These are phyloP conservation scores for Stephanodiscus triporus DNA, from an alignment of 108 stramenopile genomes.

Conservation along the genomic window DNA sequence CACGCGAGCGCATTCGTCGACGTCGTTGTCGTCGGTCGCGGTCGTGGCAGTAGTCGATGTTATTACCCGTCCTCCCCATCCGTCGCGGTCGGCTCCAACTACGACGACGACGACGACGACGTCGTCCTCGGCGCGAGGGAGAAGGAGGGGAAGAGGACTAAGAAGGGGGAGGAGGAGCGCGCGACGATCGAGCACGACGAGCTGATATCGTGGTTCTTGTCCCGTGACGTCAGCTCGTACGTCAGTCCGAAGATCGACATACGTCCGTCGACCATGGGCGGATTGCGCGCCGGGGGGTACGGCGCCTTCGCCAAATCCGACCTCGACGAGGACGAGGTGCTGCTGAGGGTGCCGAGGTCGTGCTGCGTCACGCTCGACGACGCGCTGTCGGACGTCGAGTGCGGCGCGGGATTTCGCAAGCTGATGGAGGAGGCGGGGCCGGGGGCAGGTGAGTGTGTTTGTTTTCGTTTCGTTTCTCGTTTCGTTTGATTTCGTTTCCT, in stretches of 20 bases:
- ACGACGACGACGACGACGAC: background rate
- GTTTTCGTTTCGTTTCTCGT: no score
- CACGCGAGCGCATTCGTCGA: constrained; percentile 4
- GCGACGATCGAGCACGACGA: no score
- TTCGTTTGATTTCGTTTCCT: no score
- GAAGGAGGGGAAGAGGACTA: no score
- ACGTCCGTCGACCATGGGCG: constrained; percentile 26
- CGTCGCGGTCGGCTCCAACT: no score
- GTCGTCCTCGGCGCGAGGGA: constrained; percentile 4
- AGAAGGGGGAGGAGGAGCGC: no score
- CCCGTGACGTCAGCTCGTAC: constrained; percentile 13
- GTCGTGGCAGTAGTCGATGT: no score
- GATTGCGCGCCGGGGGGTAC: constrained; percentile 45
- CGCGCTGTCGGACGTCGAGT: constrained; percentile 40
- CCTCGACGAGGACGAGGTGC: constrained; percentile 50
- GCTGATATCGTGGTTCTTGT: constrained; percentile 15
- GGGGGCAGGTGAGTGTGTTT: constrained; percentile 31
- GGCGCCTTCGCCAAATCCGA: constrained; percentile 55
- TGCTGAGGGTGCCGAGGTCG: constrained; percentile 58
- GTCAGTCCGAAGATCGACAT: constrained; percentile 28
- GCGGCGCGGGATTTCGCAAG: constrained; percentile 56
- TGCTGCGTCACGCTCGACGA: constrained; percentile 65
- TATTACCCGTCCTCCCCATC: no score
- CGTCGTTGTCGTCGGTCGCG: background rate
- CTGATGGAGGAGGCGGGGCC: constrained; percentile 69